These are phyloP conservation scores for Primulina tabacum DNA, from an alignment of 257 asterid genomes.

Conservation along the genomic window DNA sequence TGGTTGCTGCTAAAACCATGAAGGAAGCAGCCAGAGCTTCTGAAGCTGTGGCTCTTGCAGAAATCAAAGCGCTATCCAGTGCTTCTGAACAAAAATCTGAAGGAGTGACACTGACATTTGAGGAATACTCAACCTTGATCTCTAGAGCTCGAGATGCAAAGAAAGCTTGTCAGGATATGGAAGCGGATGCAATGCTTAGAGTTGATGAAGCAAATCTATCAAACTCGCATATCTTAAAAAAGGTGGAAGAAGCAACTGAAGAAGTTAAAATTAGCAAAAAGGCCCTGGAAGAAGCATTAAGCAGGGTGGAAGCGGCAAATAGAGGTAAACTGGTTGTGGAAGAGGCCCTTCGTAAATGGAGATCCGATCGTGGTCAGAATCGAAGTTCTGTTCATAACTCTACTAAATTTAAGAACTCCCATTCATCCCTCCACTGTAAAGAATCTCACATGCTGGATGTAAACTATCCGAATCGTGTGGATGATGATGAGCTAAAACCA, in stretches of 20 bases:
- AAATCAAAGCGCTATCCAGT: conserved; percentile 61
- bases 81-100: conserved; percentile 31
- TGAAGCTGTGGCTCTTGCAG: conserved; percentile 80
- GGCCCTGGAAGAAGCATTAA: conserved; percentile 72
- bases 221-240: conserved; percentile 50
- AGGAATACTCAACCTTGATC: conserved; percentile 63
- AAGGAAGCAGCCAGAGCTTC: conserved; percentile 86
- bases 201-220: conserved; percentile 65
- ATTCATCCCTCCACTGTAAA: conserved; percentile 43
- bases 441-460: conserved; percentile 56
- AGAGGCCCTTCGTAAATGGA: conserved; percentile 81
- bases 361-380: conserved; percentile 79
- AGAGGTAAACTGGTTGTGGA: conserved; percentile 72
- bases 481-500: conserved; percentile 45
- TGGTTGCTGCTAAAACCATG: conserved; percentile 81
- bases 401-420: conserved; percentile 63
- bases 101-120: conserved; percentile 52
- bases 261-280: conserved; percentile 73
- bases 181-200: conserved; percentile 41
- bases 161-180: conserved; percentile 42
- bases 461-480: conserved; percentile 42
- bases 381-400: conserved; percentile 49
- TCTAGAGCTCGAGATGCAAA: conserved; percentile 68
- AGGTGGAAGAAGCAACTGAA: conserved; percentile 79
- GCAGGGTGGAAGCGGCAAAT: conserved; percentile 74